Base-by-base conservation (phyloP, 306 rosid genomes). In the Inga leiocalycina region DNA sequence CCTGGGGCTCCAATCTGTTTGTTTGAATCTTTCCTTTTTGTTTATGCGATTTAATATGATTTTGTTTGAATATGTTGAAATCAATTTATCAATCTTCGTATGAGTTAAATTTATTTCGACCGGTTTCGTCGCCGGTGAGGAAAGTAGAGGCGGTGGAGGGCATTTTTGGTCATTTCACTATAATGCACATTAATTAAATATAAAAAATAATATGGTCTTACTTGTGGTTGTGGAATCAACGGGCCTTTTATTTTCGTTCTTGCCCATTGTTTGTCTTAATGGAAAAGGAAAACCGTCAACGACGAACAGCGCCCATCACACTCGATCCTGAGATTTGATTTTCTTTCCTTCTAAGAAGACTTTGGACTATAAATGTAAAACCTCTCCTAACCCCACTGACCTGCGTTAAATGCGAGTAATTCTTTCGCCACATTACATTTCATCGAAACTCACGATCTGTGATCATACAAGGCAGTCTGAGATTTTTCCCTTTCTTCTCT, bases 331-430 rank as follows among this genome's bases (percentile, higher is more conserved):
- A 12, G 49, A 7, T 34, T 68, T 51, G 41, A 51, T 68, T 69
- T 79, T 79, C 76, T 68, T 79, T 15, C 24, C 2, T 35, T 79
- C 19, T 35, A 19, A 41, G 64, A 30, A 9, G 48, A 62, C 39
- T 15, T 13, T 57, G 3, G 79, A 77, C 35, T 54, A 3, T 37
- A 43, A n/a, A 59, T 32, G n/a, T 49, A 49, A 85, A 77, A 71
- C 65, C 82, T 81, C 78, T 4, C 72, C 22, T 48, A 80, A 57
- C 80, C 45, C 78, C 80, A 43, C 65, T 16, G 9, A 75, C 15
- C 30, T 30, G n/a, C 48, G 16, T 48, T 24, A 74, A 73, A 32
- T 82, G 57, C 88, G 32, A 71, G 15, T 20, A 15, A 3, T 4
- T 37, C 35, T 48, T 7, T 4, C 61, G 1, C 4, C 32, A 39